A percentile compares a stretch with the other conserved stretches of the same genome.
Evolutionary conservation across 148 eudicot genomes (phyloP).

Genomic region (Chenopodium album): DNA sequence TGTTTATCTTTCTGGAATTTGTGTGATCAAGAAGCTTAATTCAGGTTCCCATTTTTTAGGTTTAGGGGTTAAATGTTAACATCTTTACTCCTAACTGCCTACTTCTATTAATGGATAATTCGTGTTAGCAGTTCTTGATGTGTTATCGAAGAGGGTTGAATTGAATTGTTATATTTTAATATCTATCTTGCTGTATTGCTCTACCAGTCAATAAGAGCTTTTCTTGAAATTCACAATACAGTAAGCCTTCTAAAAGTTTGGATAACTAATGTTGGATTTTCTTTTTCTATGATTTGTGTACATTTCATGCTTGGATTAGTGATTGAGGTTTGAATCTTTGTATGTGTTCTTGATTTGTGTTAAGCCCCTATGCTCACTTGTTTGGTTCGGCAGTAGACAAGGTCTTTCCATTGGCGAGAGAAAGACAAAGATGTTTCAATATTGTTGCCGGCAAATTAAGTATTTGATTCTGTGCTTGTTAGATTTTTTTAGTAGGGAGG

Average conservation of each 20-base stretch:
- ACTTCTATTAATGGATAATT: not conserved
- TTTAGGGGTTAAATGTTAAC: conserved; percentile 13
- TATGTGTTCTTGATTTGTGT: too few species aligned
- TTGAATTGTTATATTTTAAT: not conserved
- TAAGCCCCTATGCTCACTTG: not conserved
- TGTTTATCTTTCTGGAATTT: not conserved
- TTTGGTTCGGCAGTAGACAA: not conserved
- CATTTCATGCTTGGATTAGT: not conserved
- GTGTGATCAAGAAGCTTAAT: not conserved
- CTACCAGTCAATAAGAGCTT: not conserved
- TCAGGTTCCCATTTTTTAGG: conserved; percentile 1
- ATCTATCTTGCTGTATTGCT: not conserved
- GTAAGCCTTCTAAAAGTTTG: not conserved
- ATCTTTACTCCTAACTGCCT: not conserved
- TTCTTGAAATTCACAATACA: not conserved
- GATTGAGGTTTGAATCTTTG: not conserved
- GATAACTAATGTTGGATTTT: not conserved
- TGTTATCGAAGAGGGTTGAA: not conserved
- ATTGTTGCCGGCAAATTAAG: not conserved
- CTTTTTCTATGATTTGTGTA: not conserved
- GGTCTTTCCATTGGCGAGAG: too few species aligned
- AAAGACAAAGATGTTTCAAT: not conserved
- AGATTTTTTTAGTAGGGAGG: not conserved
- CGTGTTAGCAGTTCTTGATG: not conserved
- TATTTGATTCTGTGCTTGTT: not conserved